Percentiles rank a stretch among this genome's conserved stretches.
Evolutionary conservation across 352 stramenopile genomes (phyloP).

Genomic region (Globisporangium perplexum): DNA sequence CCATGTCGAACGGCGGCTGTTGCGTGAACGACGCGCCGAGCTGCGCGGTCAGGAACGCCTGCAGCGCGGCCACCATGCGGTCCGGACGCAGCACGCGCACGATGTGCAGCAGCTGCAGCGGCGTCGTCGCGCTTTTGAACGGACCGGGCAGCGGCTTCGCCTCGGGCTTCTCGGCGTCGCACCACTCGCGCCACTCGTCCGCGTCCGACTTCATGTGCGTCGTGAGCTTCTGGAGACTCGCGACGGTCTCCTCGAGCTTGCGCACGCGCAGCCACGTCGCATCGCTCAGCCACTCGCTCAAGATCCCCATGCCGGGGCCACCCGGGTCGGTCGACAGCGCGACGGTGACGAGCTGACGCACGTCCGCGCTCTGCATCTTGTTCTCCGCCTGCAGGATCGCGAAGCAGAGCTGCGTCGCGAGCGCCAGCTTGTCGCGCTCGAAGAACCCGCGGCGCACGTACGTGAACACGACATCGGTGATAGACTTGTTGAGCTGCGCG

Average conservation of each 20-base stretch:
- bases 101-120: slow-evolving; percentile 70
- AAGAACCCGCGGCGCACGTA: slow-evolving; percentile 93
- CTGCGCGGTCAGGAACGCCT: slow-evolving; percentile 50
- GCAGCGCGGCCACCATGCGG: slow-evolving; percentile 67
- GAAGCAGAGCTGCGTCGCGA: slow-evolving; percentile 91
- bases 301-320: slow-evolving; percentile 75
- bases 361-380: slow-evolving; percentile 42
- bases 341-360: slow-evolving; percentile 77
- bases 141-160: slow-evolving; percentile 85
- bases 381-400: slow-evolving; percentile 83
- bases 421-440: slow-evolving; percentile 91
- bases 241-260: slow-evolving; percentile 82
- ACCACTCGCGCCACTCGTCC: slow-evolving; percentile 96
- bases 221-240: slow-evolving; percentile 88
- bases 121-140: slow-evolving; percentile 35
- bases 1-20: slow-evolving; percentile 87
- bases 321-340: slow-evolving; percentile 27
- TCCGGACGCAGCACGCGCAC: slow-evolving; percentile 81
- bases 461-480: slow-evolving; percentile 90
- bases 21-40: slow-evolving; percentile 63
- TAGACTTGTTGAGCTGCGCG: slow-evolving; percentile 49
- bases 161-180: slow-evolving; percentile 90
- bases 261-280: slow-evolving; percentile 88
- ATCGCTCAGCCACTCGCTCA: slow-evolving; percentile 91
- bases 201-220: slow-evolving; percentile 93